These are phyloP conservation scores for Neurospora sp. DNA, from an alignment of 495 filamentous ascomycete species.

Conservation along the genomic window DNA sequence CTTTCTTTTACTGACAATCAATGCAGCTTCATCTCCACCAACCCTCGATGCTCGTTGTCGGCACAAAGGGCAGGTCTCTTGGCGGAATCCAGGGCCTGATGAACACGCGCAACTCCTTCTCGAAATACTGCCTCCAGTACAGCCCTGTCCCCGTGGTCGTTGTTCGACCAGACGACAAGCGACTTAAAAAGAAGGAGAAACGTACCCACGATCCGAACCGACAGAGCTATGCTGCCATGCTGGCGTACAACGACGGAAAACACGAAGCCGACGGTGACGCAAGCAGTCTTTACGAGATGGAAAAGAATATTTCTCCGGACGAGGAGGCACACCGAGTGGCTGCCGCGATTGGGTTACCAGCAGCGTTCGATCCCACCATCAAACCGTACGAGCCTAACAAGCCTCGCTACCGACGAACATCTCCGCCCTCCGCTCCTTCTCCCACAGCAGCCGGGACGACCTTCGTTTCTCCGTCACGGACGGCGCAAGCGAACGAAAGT, in stretches of 20 bases:
- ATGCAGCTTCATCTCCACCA: conserved; percentile 84
- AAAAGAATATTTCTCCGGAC: conserved; percentile 37
- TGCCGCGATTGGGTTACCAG: conserved; percentile 56
- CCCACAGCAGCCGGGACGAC: conserved; percentile 16
- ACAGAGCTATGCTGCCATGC: conserved; percentile 70
- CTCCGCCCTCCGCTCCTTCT: conserved; percentile 17
- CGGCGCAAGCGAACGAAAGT: conserved; percentile 24
- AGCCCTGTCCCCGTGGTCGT: conserved; percentile 96
- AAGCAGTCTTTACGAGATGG: conserved; percentile 36
- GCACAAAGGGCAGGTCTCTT: conserved; percentile 77
- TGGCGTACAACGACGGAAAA: conserved; percentile 53
- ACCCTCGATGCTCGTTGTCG: conserved; percentile 90
- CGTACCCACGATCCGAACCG: conserved; percentile 68
- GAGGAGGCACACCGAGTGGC: conserved; percentile 65
- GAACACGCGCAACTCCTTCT: conserved; percentile 71
- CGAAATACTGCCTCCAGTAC: conserved; percentile 93
- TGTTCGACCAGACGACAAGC: conserved; percentile 81
- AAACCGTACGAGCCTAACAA: conserved; percentile 29
- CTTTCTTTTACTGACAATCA: neutral
- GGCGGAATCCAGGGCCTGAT: conserved; percentile 86
- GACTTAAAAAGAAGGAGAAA: conserved; percentile 86
- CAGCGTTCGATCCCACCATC: conserved; percentile 44
- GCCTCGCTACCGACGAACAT: conserved; percentile 24
- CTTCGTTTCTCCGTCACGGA: conserved; percentile 11
- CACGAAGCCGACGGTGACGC: conserved; percentile 44